Percentiles rank a stretch among this genome's conserved stretches.
phyloP scores from a whole-genome alignment of 73 alveolate species.

The Breviolum minutum region DNA sequence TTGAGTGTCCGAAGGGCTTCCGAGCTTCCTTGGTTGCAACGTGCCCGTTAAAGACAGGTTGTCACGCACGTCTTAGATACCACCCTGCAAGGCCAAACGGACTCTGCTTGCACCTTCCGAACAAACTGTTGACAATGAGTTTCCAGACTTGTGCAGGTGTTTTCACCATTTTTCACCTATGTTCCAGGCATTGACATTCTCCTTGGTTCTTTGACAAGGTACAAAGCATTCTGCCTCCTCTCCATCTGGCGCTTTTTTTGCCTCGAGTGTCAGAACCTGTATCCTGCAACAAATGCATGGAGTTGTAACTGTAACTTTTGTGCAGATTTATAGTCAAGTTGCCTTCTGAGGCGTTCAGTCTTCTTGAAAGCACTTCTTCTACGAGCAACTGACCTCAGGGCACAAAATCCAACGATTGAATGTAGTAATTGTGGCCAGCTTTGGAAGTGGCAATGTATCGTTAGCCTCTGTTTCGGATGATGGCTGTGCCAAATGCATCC shows the following conservation, averaged over 20 bases:
- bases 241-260: slow-evolving; percentile 2
- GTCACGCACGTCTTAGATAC: too few relatives aligned
- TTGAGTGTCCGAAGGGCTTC: too few relatives aligned
- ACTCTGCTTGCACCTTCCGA: too few relatives aligned
- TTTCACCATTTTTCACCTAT: neutral
- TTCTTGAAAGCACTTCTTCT: slow-evolving; percentile 14
- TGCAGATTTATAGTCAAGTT: neutral
- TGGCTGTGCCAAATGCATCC: too few relatives aligned
- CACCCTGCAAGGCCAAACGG: too few relatives aligned
- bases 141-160: neutral
- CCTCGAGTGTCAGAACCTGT: neutral
- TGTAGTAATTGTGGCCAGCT: too few relatives aligned
- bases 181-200: neutral
- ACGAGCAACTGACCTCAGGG: neutral
- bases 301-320: neutral
- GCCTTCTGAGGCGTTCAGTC: slow-evolving; percentile 27
- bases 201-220: neutral
- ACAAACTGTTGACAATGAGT: too few relatives aligned
- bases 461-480: too few relatives aligned
- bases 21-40: too few relatives aligned
- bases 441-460: too few relatives aligned
- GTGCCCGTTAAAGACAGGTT: too few relatives aligned
- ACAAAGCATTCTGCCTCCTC: neutral
- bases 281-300: neutral
- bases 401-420: neutral